A percentile compares a stretch with the other conserved stretches of the same genome.
Evolutionary conservation across 352 stramenopile genomes (phyloP).

Genomic region (Phytopythium helicoides): DNA sequence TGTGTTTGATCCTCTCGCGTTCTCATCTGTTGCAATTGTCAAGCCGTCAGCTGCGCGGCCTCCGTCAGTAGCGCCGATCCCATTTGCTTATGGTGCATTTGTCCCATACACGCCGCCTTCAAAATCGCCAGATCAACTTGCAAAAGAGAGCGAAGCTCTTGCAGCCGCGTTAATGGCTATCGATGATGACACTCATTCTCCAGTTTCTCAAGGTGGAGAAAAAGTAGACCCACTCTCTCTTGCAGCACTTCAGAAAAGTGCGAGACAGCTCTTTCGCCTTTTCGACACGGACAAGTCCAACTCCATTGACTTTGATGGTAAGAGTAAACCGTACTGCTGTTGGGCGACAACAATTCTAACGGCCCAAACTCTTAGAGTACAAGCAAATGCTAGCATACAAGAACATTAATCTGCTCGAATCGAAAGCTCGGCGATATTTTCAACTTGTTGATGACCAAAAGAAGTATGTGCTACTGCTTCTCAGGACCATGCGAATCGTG

Average conservation of each 20-base stretch:
- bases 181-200: slow-evolving; percentile 35
- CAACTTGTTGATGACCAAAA: slow-evolving; percentile 70
- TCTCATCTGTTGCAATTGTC: slow-evolving; percentile 47
- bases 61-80: slow-evolving; percentile 36
- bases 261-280: slow-evolving; percentile 59
- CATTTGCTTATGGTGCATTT: slow-evolving; percentile 60
- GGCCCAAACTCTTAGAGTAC: slow-evolving; percentile 58
- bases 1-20: slow-evolving; percentile 54
- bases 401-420: slow-evolving; percentile 63
- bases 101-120: slow-evolving; percentile 48
- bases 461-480: slow-evolving; percentile 52
- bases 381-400: slow-evolving; percentile 73
- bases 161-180: slow-evolving; percentile 44
- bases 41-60: slow-evolving; percentile 61
- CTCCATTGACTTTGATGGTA: slow-evolving; percentile 76
- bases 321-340: background rate
- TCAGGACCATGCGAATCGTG: too few relatives aligned
- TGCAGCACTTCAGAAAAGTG: slow-evolving; percentile 48
- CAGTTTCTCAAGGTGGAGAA: too few relatives aligned
- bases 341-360: background rate
- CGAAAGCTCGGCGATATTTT: slow-evolving; percentile 69
- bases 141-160: slow-evolving; percentile 45
- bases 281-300: slow-evolving; percentile 76
- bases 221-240: slow-evolving; percentile 19
- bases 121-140: slow-evolving; percentile 44